Evolutionary conservation across 2,329 filamentous ascomycete species (phyloP).

Genomic region (Neodidymelliopsis sp.): DNA sequence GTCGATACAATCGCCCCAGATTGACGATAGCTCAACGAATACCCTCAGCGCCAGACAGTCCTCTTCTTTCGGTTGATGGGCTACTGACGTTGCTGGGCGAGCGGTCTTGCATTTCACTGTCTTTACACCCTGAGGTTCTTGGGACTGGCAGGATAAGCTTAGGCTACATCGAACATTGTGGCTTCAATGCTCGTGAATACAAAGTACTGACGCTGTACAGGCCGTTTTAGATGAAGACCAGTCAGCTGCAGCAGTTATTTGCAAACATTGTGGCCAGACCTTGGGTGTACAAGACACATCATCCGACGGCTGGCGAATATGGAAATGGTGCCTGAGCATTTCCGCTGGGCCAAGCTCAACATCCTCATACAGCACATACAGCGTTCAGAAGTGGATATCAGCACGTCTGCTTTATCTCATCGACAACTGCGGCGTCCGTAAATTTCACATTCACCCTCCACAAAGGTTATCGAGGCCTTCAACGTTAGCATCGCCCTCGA

Average conservation of each 20-base stretch:
- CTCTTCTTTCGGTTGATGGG: constrained; percentile 43
- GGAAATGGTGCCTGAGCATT: constrained; percentile 57
- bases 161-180: constrained; percentile 35
- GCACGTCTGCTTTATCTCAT: constrained; percentile 64
- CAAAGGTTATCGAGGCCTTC: not conserved
- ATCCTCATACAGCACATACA: constrained; percentile 26
- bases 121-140: constrained; percentile 39
- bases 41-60: constrained; percentile 29
- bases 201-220: constrained; percentile 1
- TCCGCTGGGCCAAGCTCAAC: constrained; percentile 14
- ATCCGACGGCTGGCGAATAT: constrained; percentile 57
- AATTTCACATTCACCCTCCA: constrained; percentile 61
- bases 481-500: not conserved
- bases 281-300: constrained; percentile 53
- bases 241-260: constrained; percentile 35
- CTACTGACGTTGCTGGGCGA: constrained; percentile 33
- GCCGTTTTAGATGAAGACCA: not conserved
- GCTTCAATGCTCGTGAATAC: not conserved
- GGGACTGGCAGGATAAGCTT: constrained; percentile 44
- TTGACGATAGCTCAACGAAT: constrained; percentile 44
- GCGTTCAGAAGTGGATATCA: constrained; percentile 56
- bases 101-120: constrained; percentile 45
- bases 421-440: constrained; percentile 63
- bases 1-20: constrained; percentile 69
- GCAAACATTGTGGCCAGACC: constrained; percentile 48